Base-by-base conservation (phyloP, 345 rosid species). In the Citrus medica region DNA sequence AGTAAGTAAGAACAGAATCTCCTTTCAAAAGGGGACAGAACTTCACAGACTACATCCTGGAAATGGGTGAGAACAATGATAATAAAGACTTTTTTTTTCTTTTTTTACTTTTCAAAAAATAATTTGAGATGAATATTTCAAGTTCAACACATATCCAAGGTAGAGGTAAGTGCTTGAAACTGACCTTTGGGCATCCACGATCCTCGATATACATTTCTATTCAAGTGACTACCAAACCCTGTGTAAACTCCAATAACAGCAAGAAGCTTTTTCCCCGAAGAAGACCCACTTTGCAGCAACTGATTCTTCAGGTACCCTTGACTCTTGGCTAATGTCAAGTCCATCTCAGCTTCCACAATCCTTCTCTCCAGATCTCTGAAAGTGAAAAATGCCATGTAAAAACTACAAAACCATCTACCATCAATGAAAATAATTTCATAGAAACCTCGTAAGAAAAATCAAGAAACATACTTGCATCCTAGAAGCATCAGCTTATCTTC, bases 131-230 rank as follows among this genome's bases (percentile, higher is more conserved):
- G 28, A 27, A 51, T 19, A 51, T 71, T 40, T 7, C 19, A 63
- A 60, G 22, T 46, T 16, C 17, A 27, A 14, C 3, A 12, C 56
- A 25, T 38, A 38, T 59, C 22, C 40, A 25, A 60, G 16, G 35
- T 60, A 38, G 24, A 24, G 27, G 24, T 27, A 62, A 25, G 17
- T 6, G 8, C 78, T 66, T 10, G 33, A 37, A 62, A 75, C 84
- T 79, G 25, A 91, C 99, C 97, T 87, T 78, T 92, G 75, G 98
- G 98, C 98, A 96, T 96, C 97, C 98, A 96, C 38, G 97, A 87
- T 10, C 97, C 97, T 87, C 99, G 81, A 82, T 89, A 96, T 28
- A 79, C 64, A 80, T 90, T 94, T 70, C 99, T 88, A 79, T 87
- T 91, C 81, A 92, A 76, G 70, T 82, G 93, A 80, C 98, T 89